Base-by-base conservation (phyloP, 2,329 filamentous ascomycete genomes). In the Colletotrichum euphorbiae region DNA sequence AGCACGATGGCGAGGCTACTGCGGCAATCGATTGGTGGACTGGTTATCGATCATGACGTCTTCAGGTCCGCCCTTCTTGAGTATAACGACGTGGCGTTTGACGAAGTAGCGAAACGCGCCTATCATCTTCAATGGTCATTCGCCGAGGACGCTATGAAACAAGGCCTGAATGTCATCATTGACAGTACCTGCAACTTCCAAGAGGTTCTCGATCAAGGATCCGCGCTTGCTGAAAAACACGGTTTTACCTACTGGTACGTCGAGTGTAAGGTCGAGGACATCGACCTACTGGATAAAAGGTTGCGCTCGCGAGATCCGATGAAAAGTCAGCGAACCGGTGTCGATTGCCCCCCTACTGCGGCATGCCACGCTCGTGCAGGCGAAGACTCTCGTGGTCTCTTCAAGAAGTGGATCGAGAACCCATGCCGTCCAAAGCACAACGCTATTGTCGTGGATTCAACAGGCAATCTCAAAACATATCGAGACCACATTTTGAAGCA, bases 171-270 rank as follows among this genome's bases (percentile, higher is more conserved):
- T 60, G 74, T 81, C 68, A 76, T 81, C 61, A 73, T 81, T 15
- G 79, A 81, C 69, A 79, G 78, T 62, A 74, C 75, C 33, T 81
- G 78, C 72, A 79, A 79, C 67, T 80, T 72, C 70, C 52, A 71
- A 11, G 72, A 78, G 67, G 70, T 75, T 2, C 63, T 80, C 31
- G 73, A 77, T 15, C 45, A 66, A 6, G 79, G 79, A 2, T 62
- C 58, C 3, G 71, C 70, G 6, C 73, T 80, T 2, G 76, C 79
- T 2, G n/a, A 62, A 19, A 33, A 69, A 55, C 3, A 70, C 45
- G 65, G 66, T 4, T 72, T 42, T 42, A 17, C 19, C 17, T 74
- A 75, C 62, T 73, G 72, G 70, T 80, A 79, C 40, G 70, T 80
- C 17, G 77, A 80, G 69, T 79, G 76, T 43, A 72, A 64, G 46